Evolutionary conservation across 164 flowering plant species (phyloP), one percentile per base, ranked within the genome.

Genomic region (Nymphaea colorata): DNA sequence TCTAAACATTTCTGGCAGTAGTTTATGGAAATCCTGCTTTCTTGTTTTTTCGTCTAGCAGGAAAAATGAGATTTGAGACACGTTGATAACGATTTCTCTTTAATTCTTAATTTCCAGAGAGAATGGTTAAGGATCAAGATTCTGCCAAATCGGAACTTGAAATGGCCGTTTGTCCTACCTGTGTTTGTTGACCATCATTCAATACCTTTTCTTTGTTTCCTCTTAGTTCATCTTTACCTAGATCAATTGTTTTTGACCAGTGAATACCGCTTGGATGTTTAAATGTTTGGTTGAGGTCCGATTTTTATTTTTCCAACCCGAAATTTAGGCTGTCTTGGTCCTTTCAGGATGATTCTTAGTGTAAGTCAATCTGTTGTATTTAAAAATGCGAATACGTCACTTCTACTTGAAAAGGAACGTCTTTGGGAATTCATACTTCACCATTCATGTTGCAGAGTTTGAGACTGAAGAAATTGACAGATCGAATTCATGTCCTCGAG

Each of bases 121-220:
- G 86, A 84, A 62, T 95, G 85, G 91, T 92, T 43, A 91, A 85
- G 59, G 98, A 95, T 71, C 99, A 95, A 80, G 98, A 96, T 68
- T 85, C 94, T 12, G 85, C 86, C 68, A 90, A 86, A 79, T 82
- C 91, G 4, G 96, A 92, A 71, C 87, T 95, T 42, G 94, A 90
- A 65, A 77, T 87, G 80, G 90, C 99, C 86, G 98, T 95, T 86
- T 41, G 55, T 7, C 51, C 25, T 42, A 63, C 61, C 51, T 64
- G 43, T 44, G 65, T 64, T 43, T 67, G 64, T 66, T 61, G 64
- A 43, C 64, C n/a, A 4, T 16, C 43, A 25, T 25, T 25, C 36
- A 1, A 25, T 25, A 25, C 1, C 36, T 25, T 25, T 1, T 25
- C 36, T 25, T 25, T 1, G 36, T 25, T 25, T 25, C 36, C 36